Conservation (phyloP, 345 rosid genomes). For the Psidium friedrichsthalianum region DNA sequence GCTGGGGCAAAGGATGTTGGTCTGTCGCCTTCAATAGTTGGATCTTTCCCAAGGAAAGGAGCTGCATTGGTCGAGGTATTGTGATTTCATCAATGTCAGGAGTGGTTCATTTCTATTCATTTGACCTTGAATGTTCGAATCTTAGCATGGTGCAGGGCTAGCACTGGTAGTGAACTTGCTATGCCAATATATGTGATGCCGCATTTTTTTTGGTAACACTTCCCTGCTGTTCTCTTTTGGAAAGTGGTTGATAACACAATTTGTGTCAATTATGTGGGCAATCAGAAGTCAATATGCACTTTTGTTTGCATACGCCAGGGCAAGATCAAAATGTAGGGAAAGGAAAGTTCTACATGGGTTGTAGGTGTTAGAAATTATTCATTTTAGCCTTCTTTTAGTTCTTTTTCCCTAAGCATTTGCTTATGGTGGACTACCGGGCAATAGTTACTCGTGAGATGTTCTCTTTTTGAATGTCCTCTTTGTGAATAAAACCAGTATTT, state of each 20-base stretch:
- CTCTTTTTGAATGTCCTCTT: neutral
- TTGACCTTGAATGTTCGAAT: neutral
- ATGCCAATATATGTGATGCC: neutral
- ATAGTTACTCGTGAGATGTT: neutral
- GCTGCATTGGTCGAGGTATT: slow-evolving; percentile 85
- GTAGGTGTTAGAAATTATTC: neutral
- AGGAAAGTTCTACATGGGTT: neutral
- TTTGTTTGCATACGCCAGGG: neutral
- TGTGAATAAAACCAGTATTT: neutral
- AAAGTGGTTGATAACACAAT: neutral
- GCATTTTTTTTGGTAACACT: neutral
- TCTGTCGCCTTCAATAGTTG: slow-evolving; percentile 79
- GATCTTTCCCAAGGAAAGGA: slow-evolving; percentile 80
- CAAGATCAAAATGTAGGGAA: neutral
- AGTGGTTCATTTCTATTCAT: neutral
- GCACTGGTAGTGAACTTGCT: neutral
- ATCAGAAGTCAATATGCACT: neutral
- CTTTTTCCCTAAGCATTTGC: neutral
- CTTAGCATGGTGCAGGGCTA: neutral
- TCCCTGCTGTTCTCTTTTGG: neutral
- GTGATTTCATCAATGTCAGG: neutral
- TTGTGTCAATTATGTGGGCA: neutral
- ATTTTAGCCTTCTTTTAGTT: neutral
- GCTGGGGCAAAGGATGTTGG: slow-evolving; percentile 90
- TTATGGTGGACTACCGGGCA: neutral